phyloP scores from a whole-genome alignment of 2,329 filamentous ascomycete species.

The Talaromyces sp. region DNA sequence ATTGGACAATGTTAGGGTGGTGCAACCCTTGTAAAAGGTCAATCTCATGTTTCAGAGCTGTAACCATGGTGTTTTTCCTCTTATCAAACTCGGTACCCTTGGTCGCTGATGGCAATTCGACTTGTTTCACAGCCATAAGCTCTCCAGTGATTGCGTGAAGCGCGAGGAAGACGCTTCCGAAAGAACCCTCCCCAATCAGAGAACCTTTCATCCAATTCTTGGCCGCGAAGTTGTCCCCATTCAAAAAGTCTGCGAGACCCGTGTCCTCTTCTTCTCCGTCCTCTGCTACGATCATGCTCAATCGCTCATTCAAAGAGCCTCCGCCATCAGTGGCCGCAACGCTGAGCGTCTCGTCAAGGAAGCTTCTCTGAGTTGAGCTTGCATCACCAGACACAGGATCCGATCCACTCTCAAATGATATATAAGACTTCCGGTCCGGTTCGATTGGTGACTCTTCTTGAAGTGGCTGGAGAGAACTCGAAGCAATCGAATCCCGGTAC shows the following conservation, averaged over 20 bases:
- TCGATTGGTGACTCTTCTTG: slow-evolving; percentile 81
- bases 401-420: slow-evolving; percentile 59
- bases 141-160: slow-evolving; percentile 94
- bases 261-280: slow-evolving; percentile 90
- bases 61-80: slow-evolving; percentile 96
- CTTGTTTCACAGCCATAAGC: slow-evolving; percentile 96
- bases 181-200: slow-evolving; percentile 92
- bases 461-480: slow-evolving; percentile 80
- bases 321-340: slow-evolving; percentile 55
- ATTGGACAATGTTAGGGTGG: slow-evolving; percentile 96
- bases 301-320: slow-evolving; percentile 72
- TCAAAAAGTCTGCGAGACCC: slow-evolving; percentile 82
- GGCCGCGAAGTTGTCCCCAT: slow-evolving; percentile 90
- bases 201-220: slow-evolving; percentile 99
- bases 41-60: slow-evolving; percentile 94
- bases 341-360: slow-evolving; percentile 77
- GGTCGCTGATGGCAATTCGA: slow-evolving; percentile 78
- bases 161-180: slow-evolving; percentile 91
- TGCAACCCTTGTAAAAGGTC: slow-evolving; percentile 87
- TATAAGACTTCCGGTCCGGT: slow-evolving; percentile 89
- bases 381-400: slow-evolving; percentile 69
- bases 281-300: slow-evolving; percentile 78
- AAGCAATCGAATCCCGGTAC: slow-evolving; percentile 83
- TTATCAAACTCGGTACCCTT: slow-evolving; percentile 75
- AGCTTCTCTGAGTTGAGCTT: slow-evolving; percentile 70